These are phyloP conservation scores for Zygoascus tannicola DNA, from an alignment of 805 yeast genomes.

Conservation along the genomic window DNA sequence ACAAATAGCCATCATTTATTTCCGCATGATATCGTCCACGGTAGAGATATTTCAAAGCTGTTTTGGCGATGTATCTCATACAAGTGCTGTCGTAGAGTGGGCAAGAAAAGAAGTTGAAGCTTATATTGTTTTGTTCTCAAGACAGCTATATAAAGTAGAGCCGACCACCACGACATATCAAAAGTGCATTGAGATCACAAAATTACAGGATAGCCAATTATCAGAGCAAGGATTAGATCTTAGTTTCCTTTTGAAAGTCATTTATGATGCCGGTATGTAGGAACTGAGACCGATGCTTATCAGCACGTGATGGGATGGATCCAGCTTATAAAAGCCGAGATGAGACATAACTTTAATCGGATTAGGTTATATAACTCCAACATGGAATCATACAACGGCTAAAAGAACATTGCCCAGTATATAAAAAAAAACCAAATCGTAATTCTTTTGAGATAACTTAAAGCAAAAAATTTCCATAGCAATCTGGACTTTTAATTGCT, in stretches of 20 bases:
- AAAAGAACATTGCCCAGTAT: too few species aligned
- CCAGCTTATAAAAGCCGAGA: too few species aligned
- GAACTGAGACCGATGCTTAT: not conserved
- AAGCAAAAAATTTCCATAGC: too few species aligned
- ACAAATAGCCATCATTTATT: slow-evolving; percentile 54
- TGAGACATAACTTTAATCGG: too few species aligned
- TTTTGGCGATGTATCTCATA: slow-evolving; percentile 37
- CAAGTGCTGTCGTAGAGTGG: slow-evolving; percentile 69
- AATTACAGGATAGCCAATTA: slow-evolving; percentile 52
- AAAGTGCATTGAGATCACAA: slow-evolving; percentile 45
- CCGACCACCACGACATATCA: slow-evolving; percentile 43
- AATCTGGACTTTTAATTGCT: too few species aligned
- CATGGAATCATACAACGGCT: too few species aligned
- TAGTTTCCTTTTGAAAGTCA: slow-evolving; percentile 52
- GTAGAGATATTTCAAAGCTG: slow-evolving; percentile 43
- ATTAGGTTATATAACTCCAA: too few species aligned
- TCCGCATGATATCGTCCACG: slow-evolving; percentile 52
- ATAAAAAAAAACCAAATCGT: too few species aligned
- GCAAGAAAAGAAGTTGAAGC: slow-evolving; percentile 51
- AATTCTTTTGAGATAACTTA: too few species aligned
- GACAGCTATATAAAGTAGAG: slow-evolving; percentile 58
- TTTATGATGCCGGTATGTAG: slow-evolving; percentile 16
- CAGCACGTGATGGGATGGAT: too few species aligned
- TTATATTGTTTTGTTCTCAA: slow-evolving; percentile 50
- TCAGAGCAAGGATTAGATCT: slow-evolving; percentile 63